Evolutionary conservation across 495 filamentous ascomycete species (phyloP).

Genomic region (Talaromyces ruber): DNA sequence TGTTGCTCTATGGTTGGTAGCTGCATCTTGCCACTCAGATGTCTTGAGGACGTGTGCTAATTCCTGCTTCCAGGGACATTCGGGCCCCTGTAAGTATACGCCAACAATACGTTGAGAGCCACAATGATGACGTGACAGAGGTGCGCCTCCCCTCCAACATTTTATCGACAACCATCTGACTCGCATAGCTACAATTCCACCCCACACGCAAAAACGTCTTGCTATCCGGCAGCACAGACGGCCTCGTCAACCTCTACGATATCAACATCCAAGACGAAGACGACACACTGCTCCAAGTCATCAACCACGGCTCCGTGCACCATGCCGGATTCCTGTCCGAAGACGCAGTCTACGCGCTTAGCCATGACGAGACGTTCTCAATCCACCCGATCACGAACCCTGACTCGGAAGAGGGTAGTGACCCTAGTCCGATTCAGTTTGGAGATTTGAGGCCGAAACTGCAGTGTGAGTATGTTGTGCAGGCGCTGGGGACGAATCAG

Average conservation of each 20-base stretch:
- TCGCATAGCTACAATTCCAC: constrained; percentile 59
- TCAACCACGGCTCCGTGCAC: constrained; percentile 86
- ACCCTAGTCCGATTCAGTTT: constrained; percentile 47
- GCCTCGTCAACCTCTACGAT: constrained; percentile 79
- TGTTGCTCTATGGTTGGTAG: constrained; percentile 62
- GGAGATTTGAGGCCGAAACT: constrained; percentile 68
- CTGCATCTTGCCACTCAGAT: neutral
- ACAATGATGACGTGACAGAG: constrained; percentile 88
- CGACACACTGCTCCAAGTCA: constrained; percentile 73
- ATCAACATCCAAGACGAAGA: constrained; percentile 69
- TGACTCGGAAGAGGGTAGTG: constrained; percentile 44
- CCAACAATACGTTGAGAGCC: constrained; percentile 70
- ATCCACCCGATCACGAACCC: constrained; percentile 60
- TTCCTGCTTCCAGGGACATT: constrained; percentile 50
- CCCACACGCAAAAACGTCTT: constrained; percentile 53
- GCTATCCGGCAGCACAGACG: constrained; percentile 86
- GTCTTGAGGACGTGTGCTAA: constrained; percentile 21
- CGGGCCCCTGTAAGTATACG: constrained; percentile 45
- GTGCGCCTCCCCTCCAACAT: constrained; percentile 22
- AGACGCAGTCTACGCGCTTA: constrained; percentile 62
- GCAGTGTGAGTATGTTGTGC: constrained; percentile 74
- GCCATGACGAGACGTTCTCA: constrained; percentile 73
- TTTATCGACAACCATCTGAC: neutral
- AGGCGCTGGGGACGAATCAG: constrained; percentile 53
- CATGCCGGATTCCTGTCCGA: constrained; percentile 70